A percentile compares a stretch with the other conserved stretches of the same genome.
Evolutionary conservation across 1,284 basidiomycete genomes (phyloP).

Genomic region (Cutaneotrichosporon curvatum): DNA sequence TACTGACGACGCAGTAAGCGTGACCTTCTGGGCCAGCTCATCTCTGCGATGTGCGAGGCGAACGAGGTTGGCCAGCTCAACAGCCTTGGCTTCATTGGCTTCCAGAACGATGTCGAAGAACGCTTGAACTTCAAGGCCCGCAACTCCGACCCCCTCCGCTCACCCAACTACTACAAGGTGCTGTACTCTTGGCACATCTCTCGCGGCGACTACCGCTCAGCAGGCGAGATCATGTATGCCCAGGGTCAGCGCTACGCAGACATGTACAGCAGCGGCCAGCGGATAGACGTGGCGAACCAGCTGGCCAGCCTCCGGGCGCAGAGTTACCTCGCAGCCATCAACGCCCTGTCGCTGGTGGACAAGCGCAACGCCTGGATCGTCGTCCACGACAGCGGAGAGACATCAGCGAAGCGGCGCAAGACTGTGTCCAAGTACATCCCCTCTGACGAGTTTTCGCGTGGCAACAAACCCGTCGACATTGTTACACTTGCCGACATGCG

Average conservation of each 20-base stretch:
- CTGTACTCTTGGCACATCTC: constrained; percentile 90
- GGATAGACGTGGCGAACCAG: constrained; percentile 48
- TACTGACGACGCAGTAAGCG: constrained; percentile 55
- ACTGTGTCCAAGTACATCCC: constrained; percentile 71
- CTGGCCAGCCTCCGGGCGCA: constrained; percentile 68
- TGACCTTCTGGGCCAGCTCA: constrained; percentile 69
- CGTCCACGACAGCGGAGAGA: constrained; percentile 30
- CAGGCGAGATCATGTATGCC: constrained; percentile 88
- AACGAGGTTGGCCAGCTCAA: constrained; percentile 72
- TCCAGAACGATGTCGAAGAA: constrained; percentile 81
- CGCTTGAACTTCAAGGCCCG: constrained; percentile 88
- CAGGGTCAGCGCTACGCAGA: constrained; percentile 72
- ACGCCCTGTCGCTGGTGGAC: constrained; percentile 77
- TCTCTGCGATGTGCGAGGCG: constrained; percentile 89
- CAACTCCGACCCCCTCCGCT: constrained; percentile 79
- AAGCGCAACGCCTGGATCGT: constrained; percentile 77
- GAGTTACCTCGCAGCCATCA: constrained; percentile 78
- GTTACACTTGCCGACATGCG: constrained; percentile 75
- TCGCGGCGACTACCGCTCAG: constrained; percentile 79
- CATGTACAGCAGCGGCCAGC: not conserved
- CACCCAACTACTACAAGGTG: constrained; percentile 83
- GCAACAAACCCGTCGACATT: constrained; percentile 61
- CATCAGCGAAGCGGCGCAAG: constrained; percentile 45
- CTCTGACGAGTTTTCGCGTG: constrained; percentile 58
- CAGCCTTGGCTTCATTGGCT: constrained; percentile 74